These are phyloP conservation scores for Lachnum nothofagi DNA, from an alignment of 2,329 filamentous ascomycete species.

Conservation along the genomic window DNA sequence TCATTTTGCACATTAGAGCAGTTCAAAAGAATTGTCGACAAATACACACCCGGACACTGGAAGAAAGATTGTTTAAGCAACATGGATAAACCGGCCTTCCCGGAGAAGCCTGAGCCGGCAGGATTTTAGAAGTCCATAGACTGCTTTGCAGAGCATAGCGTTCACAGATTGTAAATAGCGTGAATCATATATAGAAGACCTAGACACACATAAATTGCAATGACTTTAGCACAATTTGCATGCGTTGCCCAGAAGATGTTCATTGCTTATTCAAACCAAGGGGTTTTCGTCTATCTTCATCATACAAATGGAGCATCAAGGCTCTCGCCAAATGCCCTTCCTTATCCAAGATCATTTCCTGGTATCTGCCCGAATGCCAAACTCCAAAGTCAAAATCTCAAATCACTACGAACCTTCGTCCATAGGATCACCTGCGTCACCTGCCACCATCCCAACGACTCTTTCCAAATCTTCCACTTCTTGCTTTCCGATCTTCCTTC, in stretches of 20 bases:
- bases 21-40: constrained; percentile 89
- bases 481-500: constrained; percentile 43
- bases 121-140: constrained; percentile 25
- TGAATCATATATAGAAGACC: background rate
- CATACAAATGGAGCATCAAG: too few relatives aligned
- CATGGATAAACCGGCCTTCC: constrained; percentile 40
- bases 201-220: too few relatives aligned
- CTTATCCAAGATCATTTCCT: constrained; percentile 1
- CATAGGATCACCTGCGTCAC: constrained; percentile 24
- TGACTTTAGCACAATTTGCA: too few relatives aligned
- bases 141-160: background rate
- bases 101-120: constrained; percentile 29
- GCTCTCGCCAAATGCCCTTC: background rate
- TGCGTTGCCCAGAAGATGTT: too few relatives aligned
- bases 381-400: constrained; percentile 1
- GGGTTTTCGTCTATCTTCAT: too few relatives aligned
- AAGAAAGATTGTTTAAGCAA: constrained; percentile 55
- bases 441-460: constrained; percentile 43
- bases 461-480: constrained; percentile 56
- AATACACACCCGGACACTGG: constrained; percentile 81
- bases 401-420: constrained; percentile 16
- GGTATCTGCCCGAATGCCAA: constrained; percentile 9
- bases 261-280: too few relatives aligned
- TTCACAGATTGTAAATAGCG: background rate
- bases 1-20: constrained; percentile 88